phyloP scores from a whole-genome alignment of 169 alveolate genomes.

The Toxoplasma gondii region DNA sequence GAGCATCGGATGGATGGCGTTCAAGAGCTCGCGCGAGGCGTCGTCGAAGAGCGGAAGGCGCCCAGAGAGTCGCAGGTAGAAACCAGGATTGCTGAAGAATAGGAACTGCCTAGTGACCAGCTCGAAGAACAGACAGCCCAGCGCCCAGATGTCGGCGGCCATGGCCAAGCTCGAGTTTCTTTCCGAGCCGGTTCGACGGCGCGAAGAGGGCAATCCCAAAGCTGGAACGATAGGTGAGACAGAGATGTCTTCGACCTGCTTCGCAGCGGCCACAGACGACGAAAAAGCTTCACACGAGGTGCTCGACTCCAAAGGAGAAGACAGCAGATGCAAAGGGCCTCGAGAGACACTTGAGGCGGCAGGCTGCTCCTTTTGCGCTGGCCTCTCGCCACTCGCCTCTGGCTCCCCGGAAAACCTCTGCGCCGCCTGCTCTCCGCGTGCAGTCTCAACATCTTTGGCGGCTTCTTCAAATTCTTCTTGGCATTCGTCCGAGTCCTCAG shows the following conservation, averaged over 20 bases:
- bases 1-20: not conserved
- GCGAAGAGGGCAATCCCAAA: not conserved
- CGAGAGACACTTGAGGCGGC: no score
- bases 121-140: constrained; percentile 93
- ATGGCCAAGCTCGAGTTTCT: constrained; percentile 27
- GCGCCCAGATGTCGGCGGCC: constrained; percentile 92
- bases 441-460: no score
- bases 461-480: no score
- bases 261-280: not conserved
- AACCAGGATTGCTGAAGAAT: constrained; percentile 47
- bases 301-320: not conserved
- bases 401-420: no score
- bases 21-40: not conserved
- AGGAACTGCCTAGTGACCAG: constrained; percentile 89
- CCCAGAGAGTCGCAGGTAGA: constrained; percentile 21
- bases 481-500: no score
- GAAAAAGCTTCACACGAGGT: not conserved
- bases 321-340: no score
- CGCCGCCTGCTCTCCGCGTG: no score
- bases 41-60: constrained; percentile 9
- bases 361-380: no score
- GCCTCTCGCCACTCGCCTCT: no score
- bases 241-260: no score
- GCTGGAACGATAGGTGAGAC: not conserved
- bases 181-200: constrained; percentile 69